Evolutionary conservation across 1,284 basidiomycete species (phyloP).

Genomic region (Cryptococcus hybrid): DNA sequence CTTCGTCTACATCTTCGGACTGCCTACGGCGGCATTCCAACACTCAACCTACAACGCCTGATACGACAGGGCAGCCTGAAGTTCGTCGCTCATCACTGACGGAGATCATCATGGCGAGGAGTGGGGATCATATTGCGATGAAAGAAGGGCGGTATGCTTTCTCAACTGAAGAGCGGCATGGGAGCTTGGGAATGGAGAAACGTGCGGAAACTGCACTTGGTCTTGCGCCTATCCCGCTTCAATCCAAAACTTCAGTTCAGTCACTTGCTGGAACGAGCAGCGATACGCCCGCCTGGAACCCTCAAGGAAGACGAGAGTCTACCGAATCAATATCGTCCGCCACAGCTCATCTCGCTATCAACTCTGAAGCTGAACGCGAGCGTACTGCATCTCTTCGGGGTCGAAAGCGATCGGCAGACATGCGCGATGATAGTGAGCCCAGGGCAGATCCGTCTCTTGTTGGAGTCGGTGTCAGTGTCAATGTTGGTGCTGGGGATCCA

Average conservation of each 20-base stretch:
- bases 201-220: neutral
- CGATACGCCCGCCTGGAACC: neutral
- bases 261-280: neutral
- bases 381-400: constrained; percentile 6
- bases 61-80: constrained; percentile 1
- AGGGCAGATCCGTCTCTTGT: constrained; percentile 19
- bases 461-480: constrained; percentile 15
- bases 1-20: constrained; percentile 10
- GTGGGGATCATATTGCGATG: constrained; percentile 36
- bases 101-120: constrained; percentile 39
- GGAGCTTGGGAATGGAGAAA: neutral
- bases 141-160: constrained; percentile 12
- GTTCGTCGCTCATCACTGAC: constrained; percentile 33
- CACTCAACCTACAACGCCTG: constrained; percentile 31
- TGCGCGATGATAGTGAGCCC: constrained; percentile 1
- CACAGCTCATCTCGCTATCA: constrained; percentile 4
- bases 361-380: constrained; percentile 14
- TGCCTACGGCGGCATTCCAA: constrained; percentile 12
- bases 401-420: constrained; percentile 11
- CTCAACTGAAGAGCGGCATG: neutral
- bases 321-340: constrained; percentile 21
- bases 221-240: neutral
- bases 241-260: neutral
- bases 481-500: constrained; percentile 19
- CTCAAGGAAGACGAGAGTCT: constrained; percentile 25